These are phyloP conservation scores for Coprinopsis strossmayeri DNA, from an alignment of 768 basidiomycete genomes.

Conservation along the genomic window DNA sequence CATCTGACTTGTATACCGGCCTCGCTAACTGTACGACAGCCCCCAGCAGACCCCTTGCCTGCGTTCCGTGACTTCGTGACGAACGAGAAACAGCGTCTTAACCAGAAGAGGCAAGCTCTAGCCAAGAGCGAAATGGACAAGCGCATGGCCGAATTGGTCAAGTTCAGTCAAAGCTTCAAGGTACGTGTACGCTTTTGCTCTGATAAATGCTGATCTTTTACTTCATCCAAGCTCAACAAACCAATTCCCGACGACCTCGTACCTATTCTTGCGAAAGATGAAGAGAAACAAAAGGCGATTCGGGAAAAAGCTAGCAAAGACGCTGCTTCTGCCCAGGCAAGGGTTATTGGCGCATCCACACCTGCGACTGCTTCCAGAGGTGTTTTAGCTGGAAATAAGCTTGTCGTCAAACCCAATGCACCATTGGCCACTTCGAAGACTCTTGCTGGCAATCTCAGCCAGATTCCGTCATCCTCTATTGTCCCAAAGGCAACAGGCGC, in stretches of 20 bases:
- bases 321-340: constrained; percentile 58
- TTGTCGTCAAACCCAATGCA: constrained; percentile 21
- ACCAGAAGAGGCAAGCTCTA: constrained; percentile 84
- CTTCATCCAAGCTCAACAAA: constrained; percentile 68
- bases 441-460: constrained; percentile 1
- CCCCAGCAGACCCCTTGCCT: constrained; percentile 68
- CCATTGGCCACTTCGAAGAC: constrained; percentile 8
- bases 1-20: neutral
- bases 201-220: constrained; percentile 1
- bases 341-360: constrained; percentile 59
- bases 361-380: constrained; percentile 45
- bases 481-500: constrained; percentile 12
- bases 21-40: constrained; percentile 28
- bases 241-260: constrained; percentile 94
- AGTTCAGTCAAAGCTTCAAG: constrained; percentile 94
- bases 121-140: constrained; percentile 94
- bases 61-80: constrained; percentile 93
- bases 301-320: constrained; percentile 70
- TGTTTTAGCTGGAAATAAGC: constrained; percentile 30
- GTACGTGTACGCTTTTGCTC: constrained; percentile 32
- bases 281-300: constrained; percentile 82
- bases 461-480: constrained; percentile 2
- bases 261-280: constrained; percentile 88
- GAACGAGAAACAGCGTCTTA: constrained; percentile 82
- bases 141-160: constrained; percentile 85